These are phyloP conservation scores for Eucalyptus polybractea DNA, from an alignment of 345 rosid genomes.

Conservation along the genomic window DNA sequence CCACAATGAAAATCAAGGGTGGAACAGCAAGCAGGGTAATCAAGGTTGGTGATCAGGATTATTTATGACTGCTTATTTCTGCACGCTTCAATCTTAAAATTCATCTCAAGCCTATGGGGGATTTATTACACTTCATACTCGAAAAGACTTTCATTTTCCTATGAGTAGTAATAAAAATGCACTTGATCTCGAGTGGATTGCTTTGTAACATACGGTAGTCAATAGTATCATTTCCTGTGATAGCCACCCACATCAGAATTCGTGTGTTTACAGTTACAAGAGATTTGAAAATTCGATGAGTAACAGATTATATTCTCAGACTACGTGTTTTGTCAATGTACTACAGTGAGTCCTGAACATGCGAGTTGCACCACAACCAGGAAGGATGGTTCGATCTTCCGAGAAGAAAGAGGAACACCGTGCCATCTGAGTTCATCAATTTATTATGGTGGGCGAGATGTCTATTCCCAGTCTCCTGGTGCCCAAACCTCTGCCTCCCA, in stretches of 20 bases:
- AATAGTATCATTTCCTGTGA: background rate
- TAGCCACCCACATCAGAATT: background rate
- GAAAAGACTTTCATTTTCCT: background rate
- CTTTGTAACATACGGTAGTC: background rate
- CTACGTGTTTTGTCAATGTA: background rate
- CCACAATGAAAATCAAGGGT: constrained; percentile 15
- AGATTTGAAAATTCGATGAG: background rate
- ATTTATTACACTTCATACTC: background rate
- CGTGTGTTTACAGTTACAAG: background rate
- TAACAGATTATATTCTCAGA: background rate
- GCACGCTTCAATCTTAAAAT: no score
- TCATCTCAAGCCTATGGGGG: background rate
- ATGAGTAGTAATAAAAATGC: background rate
- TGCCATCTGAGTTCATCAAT: constrained; percentile 80
- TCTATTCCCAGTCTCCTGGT: constrained; percentile 28
- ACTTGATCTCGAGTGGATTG: background rate
- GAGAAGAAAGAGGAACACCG: constrained; percentile 41
- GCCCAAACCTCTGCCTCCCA: constrained; percentile 18
- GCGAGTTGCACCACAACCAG: constrained; percentile 7
- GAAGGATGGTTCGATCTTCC: constrained; percentile 17
- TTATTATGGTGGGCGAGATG: constrained; percentile 85
- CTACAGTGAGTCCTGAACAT: constrained; percentile 21
- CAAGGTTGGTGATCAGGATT: constrained; percentile 19
- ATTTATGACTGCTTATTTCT: background rate
- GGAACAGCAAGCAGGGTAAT: constrained; percentile 35